phyloP scores from a whole-genome alignment of 768 basidiomycete genomes.

The Pholiota conissans region DNA sequence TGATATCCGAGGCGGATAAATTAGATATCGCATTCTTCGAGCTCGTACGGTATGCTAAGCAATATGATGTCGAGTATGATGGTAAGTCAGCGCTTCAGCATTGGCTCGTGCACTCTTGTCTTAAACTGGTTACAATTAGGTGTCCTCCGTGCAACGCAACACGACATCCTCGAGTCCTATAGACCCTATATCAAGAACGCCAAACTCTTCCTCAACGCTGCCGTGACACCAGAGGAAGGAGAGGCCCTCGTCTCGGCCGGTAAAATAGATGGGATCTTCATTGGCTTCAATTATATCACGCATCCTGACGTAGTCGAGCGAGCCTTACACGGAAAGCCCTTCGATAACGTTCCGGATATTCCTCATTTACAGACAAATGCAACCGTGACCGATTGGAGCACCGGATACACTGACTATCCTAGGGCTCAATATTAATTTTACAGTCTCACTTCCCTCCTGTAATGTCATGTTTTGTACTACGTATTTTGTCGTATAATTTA shows the following conservation, averaged over 20 bases:
- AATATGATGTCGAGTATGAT: constrained; percentile 8
- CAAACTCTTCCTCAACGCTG: constrained; percentile 37
- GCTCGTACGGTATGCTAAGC: constrained; percentile 5
- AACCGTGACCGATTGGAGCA: constrained; percentile 17
- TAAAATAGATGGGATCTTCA: constrained; percentile 35
- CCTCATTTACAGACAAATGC: constrained; percentile 27
- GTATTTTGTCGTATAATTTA: background rate
- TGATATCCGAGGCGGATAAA: constrained; percentile 38
- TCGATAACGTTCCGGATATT: constrained; percentile 31
- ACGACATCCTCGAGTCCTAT: constrained; percentile 43
- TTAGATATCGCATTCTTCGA: constrained; percentile 22
- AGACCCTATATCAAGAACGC: constrained; percentile 34
- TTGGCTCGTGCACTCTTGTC: background rate
- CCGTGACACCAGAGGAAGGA: constrained; percentile 36
- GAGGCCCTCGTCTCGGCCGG: constrained; percentile 32
- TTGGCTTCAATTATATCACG: constrained; percentile 37
- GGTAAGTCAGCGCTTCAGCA: constrained; percentile 1
- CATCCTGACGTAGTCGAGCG: constrained; percentile 44
- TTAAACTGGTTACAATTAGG: constrained; percentile 27
- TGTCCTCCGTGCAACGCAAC: constrained; percentile 32
- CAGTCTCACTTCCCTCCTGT: background rate
- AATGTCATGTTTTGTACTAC: background rate
- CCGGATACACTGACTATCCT: constrained; percentile 38
- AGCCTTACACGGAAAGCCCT: constrained; percentile 31
- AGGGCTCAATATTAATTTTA: background rate